Percentiles rank a stretch among this genome's conserved stretches.
These are phyloP conservation scores for Anthracocystis walkeri DNA, from an alignment of 1,284 basidiomycete genomes.

Conservation along the genomic window DNA sequence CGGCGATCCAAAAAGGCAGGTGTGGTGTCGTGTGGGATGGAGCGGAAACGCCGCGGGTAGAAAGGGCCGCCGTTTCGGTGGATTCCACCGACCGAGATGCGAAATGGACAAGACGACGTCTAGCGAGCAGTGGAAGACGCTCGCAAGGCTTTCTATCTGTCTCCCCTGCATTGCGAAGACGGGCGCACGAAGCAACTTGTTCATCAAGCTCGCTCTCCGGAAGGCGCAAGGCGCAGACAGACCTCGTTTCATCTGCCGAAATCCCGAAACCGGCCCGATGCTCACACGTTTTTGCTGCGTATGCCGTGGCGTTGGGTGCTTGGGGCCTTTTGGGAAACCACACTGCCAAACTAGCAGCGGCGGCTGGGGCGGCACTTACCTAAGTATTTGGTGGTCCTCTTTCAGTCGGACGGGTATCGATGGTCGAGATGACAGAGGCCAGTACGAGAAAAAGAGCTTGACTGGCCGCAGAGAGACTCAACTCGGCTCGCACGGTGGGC, in stretches of 20 bases:
- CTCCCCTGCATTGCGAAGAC: not conserved
- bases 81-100: slow-evolving; percentile 1
- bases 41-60: slow-evolving; percentile 3
- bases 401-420: not conserved
- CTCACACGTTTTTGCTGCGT: slow-evolving; percentile 10
- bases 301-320: slow-evolving; percentile 1
- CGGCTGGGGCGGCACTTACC: slow-evolving; percentile 1
- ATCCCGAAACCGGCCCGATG: not conserved
- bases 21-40: not conserved
- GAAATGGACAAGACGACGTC: no score
- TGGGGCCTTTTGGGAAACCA: not conserved
- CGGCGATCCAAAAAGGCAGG: slow-evolving; percentile 21
- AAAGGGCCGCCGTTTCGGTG: slow-evolving; percentile 4
- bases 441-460: not conserved
- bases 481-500: slow-evolving; percentile 24
- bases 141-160: not conserved
- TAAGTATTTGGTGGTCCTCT: not conserved
- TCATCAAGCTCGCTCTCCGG: slow-evolving; percentile 3
- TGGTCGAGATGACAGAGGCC: not conserved
- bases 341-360: not conserved
- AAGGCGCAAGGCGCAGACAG: slow-evolving; percentile 25
- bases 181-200: not conserved
- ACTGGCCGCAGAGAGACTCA: not conserved
- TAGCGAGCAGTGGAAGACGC: not conserved
- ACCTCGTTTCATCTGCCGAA: slow-evolving; percentile 26